Percentiles rank a stretch among this genome's conserved stretches.
These are phyloP conservation scores for Nyctanthes arbortristis DNA, from an alignment of 257 asterid genomes.

Conservation along the genomic window DNA sequence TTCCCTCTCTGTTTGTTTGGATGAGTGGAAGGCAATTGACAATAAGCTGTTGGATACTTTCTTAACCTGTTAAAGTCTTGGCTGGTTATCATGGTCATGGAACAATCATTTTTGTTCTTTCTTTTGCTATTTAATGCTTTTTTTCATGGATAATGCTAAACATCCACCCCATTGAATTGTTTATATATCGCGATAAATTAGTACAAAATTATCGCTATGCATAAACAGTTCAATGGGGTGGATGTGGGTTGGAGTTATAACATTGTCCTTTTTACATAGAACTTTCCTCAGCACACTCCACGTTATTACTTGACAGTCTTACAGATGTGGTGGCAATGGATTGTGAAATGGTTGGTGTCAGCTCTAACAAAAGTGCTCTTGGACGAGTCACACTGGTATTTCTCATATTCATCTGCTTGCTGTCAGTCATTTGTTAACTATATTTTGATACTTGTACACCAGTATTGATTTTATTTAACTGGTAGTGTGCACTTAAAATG, in stretches of 20 bases:
- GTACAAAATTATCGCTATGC: too few relatives aligned
- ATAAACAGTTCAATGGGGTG: too few relatives aligned
- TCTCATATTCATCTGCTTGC: slow-evolving; percentile 20
- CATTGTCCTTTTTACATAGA: not conserved
- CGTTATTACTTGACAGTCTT: slow-evolving; percentile 46
- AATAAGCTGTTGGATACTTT: not conserved
- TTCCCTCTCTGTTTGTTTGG: not conserved
- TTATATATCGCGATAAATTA: too few relatives aligned
- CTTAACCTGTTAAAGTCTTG: not conserved
- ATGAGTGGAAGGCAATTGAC: slow-evolving; percentile 2
- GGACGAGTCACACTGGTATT: slow-evolving; percentile 92
- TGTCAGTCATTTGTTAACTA: slow-evolving; percentile 15
- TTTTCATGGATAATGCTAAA: not conserved
- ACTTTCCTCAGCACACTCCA: not conserved
- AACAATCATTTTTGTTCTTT: not conserved
- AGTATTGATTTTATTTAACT: slow-evolving; percentile 7
- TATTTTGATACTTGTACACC: slow-evolving; percentile 1
- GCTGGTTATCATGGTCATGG: not conserved
- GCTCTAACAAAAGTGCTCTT: slow-evolving; percentile 89
- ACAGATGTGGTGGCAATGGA: slow-evolving; percentile 87
- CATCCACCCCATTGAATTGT: too few relatives aligned
- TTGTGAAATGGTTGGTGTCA: slow-evolving; percentile 97
- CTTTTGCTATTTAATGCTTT: slow-evolving; percentile 14
- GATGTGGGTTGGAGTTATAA: too few relatives aligned
- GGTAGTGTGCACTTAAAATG: slow-evolving; percentile 1